Evolutionary conservation across 139 green algal genomes (phyloP), one percentile per base, ranked within the genome.

Genomic region (Coelastrella sp.): DNA sequence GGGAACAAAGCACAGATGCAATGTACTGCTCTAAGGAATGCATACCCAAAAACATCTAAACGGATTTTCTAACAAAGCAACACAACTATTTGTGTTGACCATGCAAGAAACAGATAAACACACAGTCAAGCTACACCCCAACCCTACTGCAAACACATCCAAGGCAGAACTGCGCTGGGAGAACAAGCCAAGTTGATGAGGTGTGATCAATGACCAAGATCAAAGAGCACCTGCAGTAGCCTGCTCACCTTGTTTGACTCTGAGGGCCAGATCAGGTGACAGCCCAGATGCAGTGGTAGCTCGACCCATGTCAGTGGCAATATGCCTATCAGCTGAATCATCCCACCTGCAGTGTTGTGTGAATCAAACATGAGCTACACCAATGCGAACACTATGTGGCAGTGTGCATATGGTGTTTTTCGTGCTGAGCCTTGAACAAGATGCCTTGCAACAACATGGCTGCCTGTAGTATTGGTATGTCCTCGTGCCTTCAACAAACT

Each of bases 251-350:
- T 64, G 27, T 67, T 92, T 92, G 2, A 94, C 82, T n/a, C 60
- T 27, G 68, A 87, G 80, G 30, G 93, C 94, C 0, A 93, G 81
- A 75, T 94, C 87, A 6, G 93, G 93, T 7, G 86, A n/a, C 84
- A 98, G 87, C 35, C 90, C 90, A 5, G 64, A 78, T 9, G 87
- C 89, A 59, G 94, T 27, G 19, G 89, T 89, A 27, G 95, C 95
- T 57, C 92, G 93, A 53, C 95, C 94, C 32, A 97, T 83, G 23
- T 86, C 51, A 2, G 86, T 93, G 48, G 92, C 64, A 25, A 66
- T 87, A 95, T 17, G 82, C 51, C 27, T 75, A 41, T 74, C 81
- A 69, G 30, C 86, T 32, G 17, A 5, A n/a, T 5, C 53, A 35
- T 64, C 53, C 53, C 53, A 64, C 53, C 53, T 64, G 53, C 53